phyloP scores from a whole-genome alignment of 2,329 filamentous ascomycete genomes.

The Pestalotiopsis sp. region DNA sequence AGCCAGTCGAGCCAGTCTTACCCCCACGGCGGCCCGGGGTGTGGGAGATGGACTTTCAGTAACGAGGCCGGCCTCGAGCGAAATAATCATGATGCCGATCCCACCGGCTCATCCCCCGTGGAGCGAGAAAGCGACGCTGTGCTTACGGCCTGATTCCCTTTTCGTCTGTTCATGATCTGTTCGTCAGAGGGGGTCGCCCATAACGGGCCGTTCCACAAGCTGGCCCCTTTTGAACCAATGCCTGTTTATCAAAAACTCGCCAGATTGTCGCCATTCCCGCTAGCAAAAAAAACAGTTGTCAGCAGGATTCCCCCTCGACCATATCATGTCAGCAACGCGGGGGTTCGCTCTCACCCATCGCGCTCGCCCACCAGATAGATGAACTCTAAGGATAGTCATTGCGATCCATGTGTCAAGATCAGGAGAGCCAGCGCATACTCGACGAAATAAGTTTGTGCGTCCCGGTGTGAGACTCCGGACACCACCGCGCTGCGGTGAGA shows the following conservation, averaged over 20 bases:
- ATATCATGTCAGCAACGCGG: conserved; percentile 5
- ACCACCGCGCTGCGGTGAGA: conserved; percentile 6
- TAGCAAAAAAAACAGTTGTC: not conserved
- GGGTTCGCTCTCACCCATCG: not conserved
- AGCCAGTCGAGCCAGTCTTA: not conserved
- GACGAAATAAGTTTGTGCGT: conserved; percentile 8
- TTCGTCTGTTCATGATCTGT: not conserved
- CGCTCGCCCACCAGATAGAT: not conserved
- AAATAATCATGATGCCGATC: conserved; percentile 2
- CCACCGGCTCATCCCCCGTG: not conserved
- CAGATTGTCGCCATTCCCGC: not conserved
- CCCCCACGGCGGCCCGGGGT: not conserved
- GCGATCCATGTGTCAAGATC: not conserved
- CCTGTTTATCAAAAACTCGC: not conserved
- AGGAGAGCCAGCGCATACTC: not conserved
- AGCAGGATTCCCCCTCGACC: not conserved
- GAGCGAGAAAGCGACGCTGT: conserved; percentile 1
- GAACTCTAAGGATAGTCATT: not conserved
- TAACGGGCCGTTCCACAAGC: conserved; percentile 9
- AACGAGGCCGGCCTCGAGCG: not conserved
- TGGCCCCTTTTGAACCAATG: not conserved
- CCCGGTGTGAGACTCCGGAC: conserved; percentile 11
- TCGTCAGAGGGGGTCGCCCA: not conserved
- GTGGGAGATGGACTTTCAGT: not conserved
- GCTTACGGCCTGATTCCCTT: conserved; percentile 3